Percentiles rank a stretch among this genome's conserved stretches.
These are phyloP conservation scores for Candida neerlandica DNA, from an alignment of 1,139 yeast species.

Conservation along the genomic window DNA sequence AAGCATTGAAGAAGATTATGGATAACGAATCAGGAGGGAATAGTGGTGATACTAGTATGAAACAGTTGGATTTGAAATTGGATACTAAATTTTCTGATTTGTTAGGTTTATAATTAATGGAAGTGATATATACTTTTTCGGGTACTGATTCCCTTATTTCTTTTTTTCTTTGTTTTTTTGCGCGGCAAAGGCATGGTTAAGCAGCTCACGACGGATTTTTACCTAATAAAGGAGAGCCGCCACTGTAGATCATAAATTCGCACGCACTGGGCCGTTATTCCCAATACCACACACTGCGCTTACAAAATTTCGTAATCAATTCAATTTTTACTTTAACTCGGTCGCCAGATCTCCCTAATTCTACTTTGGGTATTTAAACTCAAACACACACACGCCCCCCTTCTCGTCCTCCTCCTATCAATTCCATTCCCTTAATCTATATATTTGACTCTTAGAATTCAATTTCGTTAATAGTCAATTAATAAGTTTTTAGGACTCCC, in stretches of 20 bases:
- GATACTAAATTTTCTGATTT: constrained; percentile 5
- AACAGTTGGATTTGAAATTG: constrained; percentile 5
- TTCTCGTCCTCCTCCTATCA: too few relatives aligned
- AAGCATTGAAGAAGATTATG: constrained; percentile 6
- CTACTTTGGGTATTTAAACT: too few relatives aligned
- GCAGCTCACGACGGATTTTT: background rate
- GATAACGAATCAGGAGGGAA: background rate
- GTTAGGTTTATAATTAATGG: constrained; percentile 3
- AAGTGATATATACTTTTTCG: background rate
- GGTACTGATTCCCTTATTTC: background rate
- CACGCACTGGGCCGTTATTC: too few relatives aligned
- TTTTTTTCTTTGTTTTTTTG: too few relatives aligned
- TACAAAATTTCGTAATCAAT: too few relatives aligned
- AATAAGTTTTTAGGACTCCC: background rate
- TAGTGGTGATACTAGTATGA: background rate
- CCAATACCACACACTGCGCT: too few relatives aligned
- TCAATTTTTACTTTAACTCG: too few relatives aligned
- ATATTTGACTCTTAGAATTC: background rate
- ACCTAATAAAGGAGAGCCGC: too few relatives aligned
- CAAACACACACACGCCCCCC: too few relatives aligned
- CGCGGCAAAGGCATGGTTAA: background rate
- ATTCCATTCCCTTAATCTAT: background rate
- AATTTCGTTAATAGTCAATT: background rate
- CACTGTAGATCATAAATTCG: too few relatives aligned
- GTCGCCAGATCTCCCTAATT: too few relatives aligned